These are phyloP conservation scores for Apostasia ramifera DNA, from an alignment of 106 monocot species.

Conservation along the genomic window DNA sequence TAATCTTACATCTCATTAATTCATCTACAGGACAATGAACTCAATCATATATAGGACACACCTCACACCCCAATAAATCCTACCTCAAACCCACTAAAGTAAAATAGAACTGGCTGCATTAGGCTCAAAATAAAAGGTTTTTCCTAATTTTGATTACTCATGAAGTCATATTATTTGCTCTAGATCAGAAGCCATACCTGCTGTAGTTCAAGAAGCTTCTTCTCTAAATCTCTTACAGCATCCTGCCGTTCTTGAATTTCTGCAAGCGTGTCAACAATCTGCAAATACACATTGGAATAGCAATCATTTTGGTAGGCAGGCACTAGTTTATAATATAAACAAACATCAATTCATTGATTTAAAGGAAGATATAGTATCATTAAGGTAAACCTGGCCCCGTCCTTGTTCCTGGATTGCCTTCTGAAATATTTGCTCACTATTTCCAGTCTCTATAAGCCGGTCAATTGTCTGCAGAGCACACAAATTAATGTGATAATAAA, in stretches of 20 bases:
- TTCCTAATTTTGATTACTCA: too few species aligned
- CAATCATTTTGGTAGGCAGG: too few species aligned
- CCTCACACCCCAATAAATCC: too few species aligned
- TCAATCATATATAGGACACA: too few species aligned
- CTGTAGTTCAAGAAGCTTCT: constrained; percentile 37
- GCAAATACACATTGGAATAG: constrained; percentile 3
- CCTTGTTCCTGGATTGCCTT: constrained; percentile 65
- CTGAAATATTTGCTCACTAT: constrained; percentile 56
- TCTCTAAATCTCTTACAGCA: constrained; percentile 35
- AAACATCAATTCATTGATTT: neutral
- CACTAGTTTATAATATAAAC: neutral
- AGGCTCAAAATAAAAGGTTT: too few species aligned
- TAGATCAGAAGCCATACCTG: constrained; percentile 21
- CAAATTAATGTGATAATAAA: neutral
- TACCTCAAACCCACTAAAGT: too few species aligned
- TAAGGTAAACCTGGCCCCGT: constrained; percentile 37
- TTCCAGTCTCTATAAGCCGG: constrained; percentile 48
- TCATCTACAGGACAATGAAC: too few species aligned
- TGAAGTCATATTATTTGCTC: too few species aligned
- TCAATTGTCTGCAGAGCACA: constrained; percentile 43
- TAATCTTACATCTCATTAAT: too few species aligned
- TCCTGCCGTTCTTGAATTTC: constrained; percentile 44
- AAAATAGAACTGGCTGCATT: too few species aligned
- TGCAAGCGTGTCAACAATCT: constrained; percentile 31
- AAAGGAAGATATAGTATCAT: neutral